Evolutionary conservation across 208 protist species (phyloP).

Genomic region (Leptomonas seymouri): DNA sequence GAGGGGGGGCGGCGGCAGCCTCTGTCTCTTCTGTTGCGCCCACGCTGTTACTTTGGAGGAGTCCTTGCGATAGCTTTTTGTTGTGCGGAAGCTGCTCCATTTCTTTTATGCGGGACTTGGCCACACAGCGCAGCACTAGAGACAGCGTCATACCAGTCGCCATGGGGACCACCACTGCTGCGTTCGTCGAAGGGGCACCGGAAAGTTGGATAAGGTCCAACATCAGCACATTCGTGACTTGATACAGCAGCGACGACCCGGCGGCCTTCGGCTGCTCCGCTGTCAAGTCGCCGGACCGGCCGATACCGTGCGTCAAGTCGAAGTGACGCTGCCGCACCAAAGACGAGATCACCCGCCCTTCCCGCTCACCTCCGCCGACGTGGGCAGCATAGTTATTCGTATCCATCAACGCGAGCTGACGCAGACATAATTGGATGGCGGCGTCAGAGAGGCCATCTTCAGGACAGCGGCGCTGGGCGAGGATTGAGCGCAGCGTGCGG

Average conservation of each 20-base stretch:
- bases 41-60: background rate
- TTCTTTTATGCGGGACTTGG: constrained; percentile 28
- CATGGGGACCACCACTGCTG: constrained; percentile 92
- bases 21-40: background rate
- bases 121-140: constrained; percentile 76
- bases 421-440: constrained; percentile 90
- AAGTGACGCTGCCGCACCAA: constrained; percentile 91
- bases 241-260: constrained; percentile 94
- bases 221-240: constrained; percentile 92
- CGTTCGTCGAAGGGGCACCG: constrained; percentile 47
- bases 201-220: constrained; percentile 75
- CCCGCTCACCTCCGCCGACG: constrained; percentile 96
- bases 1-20: background rate
- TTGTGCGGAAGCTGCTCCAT: constrained; percentile 4
- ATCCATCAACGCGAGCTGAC: constrained; percentile 95
- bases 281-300: constrained; percentile 94
- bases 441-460: constrained; percentile 87
- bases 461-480: constrained; percentile 91
- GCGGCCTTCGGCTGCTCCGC: constrained; percentile 98
- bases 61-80: too few species aligned
- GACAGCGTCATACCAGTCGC: constrained; percentile 96
- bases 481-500: constrained; percentile 47
- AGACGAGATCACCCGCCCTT: constrained; percentile 89
- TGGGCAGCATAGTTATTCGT: constrained; percentile 89
- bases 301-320: constrained; percentile 95